Conservation (phyloP, 306 rosid genomes). For the Acacia confusa region DNA sequence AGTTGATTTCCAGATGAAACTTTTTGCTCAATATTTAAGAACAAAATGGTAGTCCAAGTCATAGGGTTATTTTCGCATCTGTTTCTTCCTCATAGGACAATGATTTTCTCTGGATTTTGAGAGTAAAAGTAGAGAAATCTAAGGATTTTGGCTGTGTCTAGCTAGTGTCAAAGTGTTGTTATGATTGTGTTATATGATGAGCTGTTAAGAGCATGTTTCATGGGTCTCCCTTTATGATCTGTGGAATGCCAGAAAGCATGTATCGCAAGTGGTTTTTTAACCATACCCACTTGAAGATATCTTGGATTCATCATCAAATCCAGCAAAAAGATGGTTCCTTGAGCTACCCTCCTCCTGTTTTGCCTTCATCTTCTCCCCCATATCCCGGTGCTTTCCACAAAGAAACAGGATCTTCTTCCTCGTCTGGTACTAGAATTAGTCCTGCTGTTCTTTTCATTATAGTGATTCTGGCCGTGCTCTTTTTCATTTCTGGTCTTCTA, state of each 20-base stretch:
- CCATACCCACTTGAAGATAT: slow-evolving; percentile 63
- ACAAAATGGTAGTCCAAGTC: not conserved
- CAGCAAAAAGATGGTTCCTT: slow-evolving; percentile 59
- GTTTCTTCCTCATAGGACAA: slow-evolving; percentile 3
- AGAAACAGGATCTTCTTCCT: slow-evolving; percentile 44
- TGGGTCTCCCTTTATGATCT: slow-evolving; percentile 33
- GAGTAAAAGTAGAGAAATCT: slow-evolving; percentile 12
- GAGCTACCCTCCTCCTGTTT: slow-evolving; percentile 56
- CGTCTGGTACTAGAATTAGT: slow-evolving; percentile 69
- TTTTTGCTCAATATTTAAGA: not conserved
- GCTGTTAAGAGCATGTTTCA: slow-evolving; percentile 29
- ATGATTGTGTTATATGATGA: slow-evolving; percentile 36
- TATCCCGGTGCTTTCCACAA: slow-evolving; percentile 40
- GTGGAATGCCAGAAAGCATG: slow-evolving; percentile 45
- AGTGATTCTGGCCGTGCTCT: slow-evolving; percentile 77
- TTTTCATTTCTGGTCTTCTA: slow-evolving; percentile 84
- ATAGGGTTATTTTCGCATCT: not conserved
- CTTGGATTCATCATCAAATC: slow-evolving; percentile 56
- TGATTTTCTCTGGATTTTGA: slow-evolving; percentile 24
- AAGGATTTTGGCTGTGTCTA: slow-evolving; percentile 21
- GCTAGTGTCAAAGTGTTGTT: slow-evolving; percentile 10
- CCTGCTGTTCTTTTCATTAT: slow-evolving; percentile 83
- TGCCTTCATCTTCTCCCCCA: slow-evolving; percentile 47
- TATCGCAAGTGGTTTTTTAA: slow-evolving; percentile 44
- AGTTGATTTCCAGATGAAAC: slow-evolving; percentile 31